phyloP scores from a whole-genome alignment of 31 red algal genomes.

The Porphyra umbilicalis region DNA sequence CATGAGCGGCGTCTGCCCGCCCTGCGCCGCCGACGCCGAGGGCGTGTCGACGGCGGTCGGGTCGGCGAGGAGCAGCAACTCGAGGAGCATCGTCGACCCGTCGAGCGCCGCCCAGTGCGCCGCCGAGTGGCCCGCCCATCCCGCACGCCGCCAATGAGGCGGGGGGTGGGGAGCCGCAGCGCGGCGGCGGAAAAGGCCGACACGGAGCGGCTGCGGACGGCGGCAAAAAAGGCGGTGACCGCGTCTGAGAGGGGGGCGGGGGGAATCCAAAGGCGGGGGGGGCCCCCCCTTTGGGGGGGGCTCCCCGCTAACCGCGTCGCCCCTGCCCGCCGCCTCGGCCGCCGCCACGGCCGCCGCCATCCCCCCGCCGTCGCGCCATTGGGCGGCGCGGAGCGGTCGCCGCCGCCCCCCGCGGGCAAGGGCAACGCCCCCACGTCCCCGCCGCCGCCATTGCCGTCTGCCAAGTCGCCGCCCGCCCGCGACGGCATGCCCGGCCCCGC shows the following conservation, averaged over 20 bases:
- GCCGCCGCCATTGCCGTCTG: no score
- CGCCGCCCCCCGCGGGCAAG: no score
- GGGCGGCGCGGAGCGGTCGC: no score
- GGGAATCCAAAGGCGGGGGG: no score
- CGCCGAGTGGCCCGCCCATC: constrained; percentile 12
- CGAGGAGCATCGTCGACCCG: neutral
- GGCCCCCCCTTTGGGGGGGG: no score
- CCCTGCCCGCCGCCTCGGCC: no score
- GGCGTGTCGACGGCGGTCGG: constrained; percentile 26
- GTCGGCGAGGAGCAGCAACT: constrained; percentile 6
- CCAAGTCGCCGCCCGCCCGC: no score
- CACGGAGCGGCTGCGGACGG: neutral
- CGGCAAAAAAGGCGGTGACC: neutral
- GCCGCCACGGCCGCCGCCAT: no score
- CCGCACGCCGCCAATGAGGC: neutral
- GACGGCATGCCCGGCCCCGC: no score
- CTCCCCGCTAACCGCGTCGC: no score
- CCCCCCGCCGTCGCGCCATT: no score
- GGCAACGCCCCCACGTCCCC: no score
- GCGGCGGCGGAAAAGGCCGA: neutral
- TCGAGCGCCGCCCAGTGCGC: constrained; percentile 17
- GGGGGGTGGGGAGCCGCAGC: neutral
- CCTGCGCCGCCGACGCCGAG: constrained; percentile 28
- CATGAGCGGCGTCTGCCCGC: constrained; percentile 65
- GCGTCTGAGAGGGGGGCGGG: neutral